These are phyloP conservation scores for Diphasiastrum complanatum DNA, from an alignment of 83 land plant species.

Conservation along the genomic window DNA sequence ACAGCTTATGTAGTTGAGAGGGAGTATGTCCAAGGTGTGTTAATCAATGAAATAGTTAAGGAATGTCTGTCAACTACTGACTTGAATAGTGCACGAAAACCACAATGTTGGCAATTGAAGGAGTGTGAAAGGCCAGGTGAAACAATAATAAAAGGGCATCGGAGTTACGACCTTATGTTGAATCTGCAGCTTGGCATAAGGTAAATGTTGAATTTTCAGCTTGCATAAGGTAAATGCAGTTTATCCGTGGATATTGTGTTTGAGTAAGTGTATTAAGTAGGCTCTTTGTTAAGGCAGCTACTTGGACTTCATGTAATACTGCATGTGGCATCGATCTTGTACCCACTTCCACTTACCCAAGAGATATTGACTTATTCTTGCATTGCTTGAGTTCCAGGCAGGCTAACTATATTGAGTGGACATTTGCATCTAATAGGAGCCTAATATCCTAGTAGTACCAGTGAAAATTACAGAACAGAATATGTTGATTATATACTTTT, in stretches of 20 bases:
- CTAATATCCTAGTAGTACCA: too few species aligned
- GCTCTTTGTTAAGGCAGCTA: too few species aligned
- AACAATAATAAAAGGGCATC: conserved; percentile 22
- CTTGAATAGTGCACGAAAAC: not conserved
- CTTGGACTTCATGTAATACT: not conserved
- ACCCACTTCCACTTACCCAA: too few species aligned
- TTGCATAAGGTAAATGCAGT: too few species aligned
- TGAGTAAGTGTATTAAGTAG: not conserved
- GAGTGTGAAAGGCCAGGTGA: conserved; percentile 24
- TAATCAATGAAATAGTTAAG: conserved; percentile 21
- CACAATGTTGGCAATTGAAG: conserved; percentile 5
- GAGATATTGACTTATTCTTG: too few species aligned
- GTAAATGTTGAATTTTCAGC: too few species aligned
- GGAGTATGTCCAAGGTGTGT: conserved; percentile 20
- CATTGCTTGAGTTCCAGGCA: too few species aligned
- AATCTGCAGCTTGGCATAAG: conserved; percentile 26
- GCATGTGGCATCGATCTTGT: too few species aligned
- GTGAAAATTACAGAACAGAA: too few species aligned
- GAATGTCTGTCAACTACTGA: not conserved
- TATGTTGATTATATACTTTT: too few species aligned
- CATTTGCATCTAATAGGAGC: too few species aligned
- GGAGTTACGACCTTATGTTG: conserved; percentile 27
- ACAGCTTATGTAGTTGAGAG: conserved; percentile 7
- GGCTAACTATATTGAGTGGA: too few species aligned
- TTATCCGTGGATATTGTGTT: not conserved